Evolutionary conservation across 139 green algal species (phyloP).

Genomic region (Auxenochlorella pyrenoidosa): DNA sequence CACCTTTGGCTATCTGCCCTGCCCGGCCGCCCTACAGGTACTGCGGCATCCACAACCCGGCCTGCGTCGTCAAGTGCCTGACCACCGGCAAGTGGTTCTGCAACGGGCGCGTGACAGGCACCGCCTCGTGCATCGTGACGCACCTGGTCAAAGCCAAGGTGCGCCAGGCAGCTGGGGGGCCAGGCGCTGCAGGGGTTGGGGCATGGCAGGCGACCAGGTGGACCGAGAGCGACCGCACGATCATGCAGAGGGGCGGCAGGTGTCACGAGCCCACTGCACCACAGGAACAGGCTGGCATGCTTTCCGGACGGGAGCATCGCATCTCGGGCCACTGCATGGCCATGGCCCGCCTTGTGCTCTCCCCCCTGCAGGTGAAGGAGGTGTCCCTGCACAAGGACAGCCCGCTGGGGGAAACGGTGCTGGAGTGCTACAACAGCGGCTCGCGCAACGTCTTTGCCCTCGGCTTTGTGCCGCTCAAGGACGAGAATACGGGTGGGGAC

Average conservation of each 20-base stretch:
- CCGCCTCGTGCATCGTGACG: slow-evolving; percentile 89
- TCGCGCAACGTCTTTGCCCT: slow-evolving; percentile 95
- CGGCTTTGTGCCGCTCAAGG: slow-evolving; percentile 93
- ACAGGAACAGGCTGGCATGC: too few species aligned
- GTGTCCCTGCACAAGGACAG: slow-evolving; percentile 92
- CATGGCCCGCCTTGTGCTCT: neutral
- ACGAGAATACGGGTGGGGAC: slow-evolving; percentile 50
- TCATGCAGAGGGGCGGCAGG: too few species aligned
- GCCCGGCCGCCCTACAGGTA: slow-evolving; percentile 89
- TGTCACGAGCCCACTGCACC: too few species aligned
- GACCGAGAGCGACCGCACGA: too few species aligned
- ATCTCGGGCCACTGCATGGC: too few species aligned
- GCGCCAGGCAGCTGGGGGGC: neutral
- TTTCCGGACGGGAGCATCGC: too few species aligned
- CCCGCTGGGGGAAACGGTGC: slow-evolving; percentile 92
- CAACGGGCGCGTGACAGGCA: slow-evolving; percentile 82
- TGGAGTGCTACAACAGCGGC: slow-evolving; percentile 97
- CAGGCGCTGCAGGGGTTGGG: too few species aligned
- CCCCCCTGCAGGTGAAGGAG: slow-evolving; percentile 66
- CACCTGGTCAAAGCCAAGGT: slow-evolving; percentile 76
- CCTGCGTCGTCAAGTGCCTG: slow-evolving; percentile 93
- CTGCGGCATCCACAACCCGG: slow-evolving; percentile 92
- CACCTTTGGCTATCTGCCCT: too few species aligned
- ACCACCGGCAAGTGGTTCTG: slow-evolving; percentile 95
- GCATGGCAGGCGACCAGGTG: too few species aligned